A percentile compares a stretch with the other conserved stretches of the same genome.
Evolutionary conservation across 352 stramenopile species (phyloP).

Genomic region (Phytophthora tentaculata): DNA sequence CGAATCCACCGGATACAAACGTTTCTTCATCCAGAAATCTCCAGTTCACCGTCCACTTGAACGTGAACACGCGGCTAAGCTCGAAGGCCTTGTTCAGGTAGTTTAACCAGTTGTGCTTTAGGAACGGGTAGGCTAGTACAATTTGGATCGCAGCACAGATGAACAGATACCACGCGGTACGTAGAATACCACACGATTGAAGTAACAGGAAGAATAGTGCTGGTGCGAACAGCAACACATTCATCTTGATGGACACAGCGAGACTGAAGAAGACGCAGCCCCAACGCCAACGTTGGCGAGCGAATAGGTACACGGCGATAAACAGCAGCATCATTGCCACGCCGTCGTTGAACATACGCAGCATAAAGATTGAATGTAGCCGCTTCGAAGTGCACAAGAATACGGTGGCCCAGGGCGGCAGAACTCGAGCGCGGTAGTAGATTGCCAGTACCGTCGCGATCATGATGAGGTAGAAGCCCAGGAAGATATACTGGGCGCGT

Average conservation of each 20-base stretch:
- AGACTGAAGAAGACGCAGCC: slow-evolving; percentile 96
- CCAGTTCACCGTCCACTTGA: slow-evolving; percentile 99
- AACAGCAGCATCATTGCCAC: slow-evolving; percentile 96
- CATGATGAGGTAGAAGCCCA: slow-evolving; percentile 94
- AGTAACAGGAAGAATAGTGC: slow-evolving; percentile 96
- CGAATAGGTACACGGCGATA: slow-evolving; percentile 91
- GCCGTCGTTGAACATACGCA: slow-evolving; percentile 99
- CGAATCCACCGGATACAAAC: slow-evolving; percentile 77
- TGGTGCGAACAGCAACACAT: slow-evolving; percentile 97
- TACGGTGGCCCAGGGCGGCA: slow-evolving; percentile 89
- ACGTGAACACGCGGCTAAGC: slow-evolving; percentile 97
- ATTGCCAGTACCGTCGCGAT: slow-evolving; percentile 91
- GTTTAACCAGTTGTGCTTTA: slow-evolving; percentile 93
- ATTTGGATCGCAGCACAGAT: slow-evolving; percentile 93
- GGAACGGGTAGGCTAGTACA: slow-evolving; percentile 94
- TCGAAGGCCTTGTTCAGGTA: slow-evolving; percentile 98
- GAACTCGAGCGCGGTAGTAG: slow-evolving; percentile 79
- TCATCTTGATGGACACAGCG: slow-evolving; percentile 99
- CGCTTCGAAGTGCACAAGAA: slow-evolving; percentile 95
- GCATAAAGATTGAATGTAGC: slow-evolving; percentile 98
- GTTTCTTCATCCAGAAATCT: slow-evolving; percentile 88
- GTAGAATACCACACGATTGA: slow-evolving; percentile 84
- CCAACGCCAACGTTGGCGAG: slow-evolving; percentile 81
- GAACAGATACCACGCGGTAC: slow-evolving; percentile 85
- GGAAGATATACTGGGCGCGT: slow-evolving; percentile 95